Evolutionary conservation across 257 asterid genomes (phyloP), one percentile per base, ranked within the genome.

Genomic region (Plantago elongata): DNA sequence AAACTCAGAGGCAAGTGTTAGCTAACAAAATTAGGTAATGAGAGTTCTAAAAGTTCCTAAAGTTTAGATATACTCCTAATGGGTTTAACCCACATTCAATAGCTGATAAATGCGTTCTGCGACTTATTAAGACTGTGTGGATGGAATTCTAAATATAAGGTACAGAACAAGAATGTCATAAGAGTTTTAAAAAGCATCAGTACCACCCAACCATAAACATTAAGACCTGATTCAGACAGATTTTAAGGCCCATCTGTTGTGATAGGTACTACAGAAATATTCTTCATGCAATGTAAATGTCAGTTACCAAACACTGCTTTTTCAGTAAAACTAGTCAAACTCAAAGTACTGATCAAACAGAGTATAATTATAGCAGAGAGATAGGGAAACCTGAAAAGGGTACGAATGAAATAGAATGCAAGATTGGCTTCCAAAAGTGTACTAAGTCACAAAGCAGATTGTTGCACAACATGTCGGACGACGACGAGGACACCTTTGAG

Each of bases 401-500:
- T 47, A 47, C 4, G 16, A 47, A 47, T 47, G n/a, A 47, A 47
- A 11, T 47, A 51, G n/a, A 17, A 9, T 14, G 57, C 18, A 12
- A 18, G 47, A 22, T 57, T 56, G 11, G 11, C 37, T 43, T 34
- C 30, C 62, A 43, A 16, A 43, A 43, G 30, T 59, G 60, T 18
- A 55, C 13, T 15, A 43, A 43, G 49, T 42, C 9, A 42, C 4
- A 30, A 43, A 59, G 27, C 51, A 9, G 17, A 59, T 59, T 14
- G 44, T 8, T 16, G 51, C 22, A 10, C 34, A 42, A 58, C 3
- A 57, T 40, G 50, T 15, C 9, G 27, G 63, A 40, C 34, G 57
- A 51, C 13, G 63, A 59, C n/a, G 49, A 44, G 42, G 30, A 59
- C 9, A 44, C 49, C 42, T 59, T 42, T 59, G 40, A 43, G 51